Evolutionary conservation across 2,329 filamentous ascomycete species (phyloP), one percentile per base, ranked within the genome.

Genomic region (Mycocentrospora acerina): DNA sequence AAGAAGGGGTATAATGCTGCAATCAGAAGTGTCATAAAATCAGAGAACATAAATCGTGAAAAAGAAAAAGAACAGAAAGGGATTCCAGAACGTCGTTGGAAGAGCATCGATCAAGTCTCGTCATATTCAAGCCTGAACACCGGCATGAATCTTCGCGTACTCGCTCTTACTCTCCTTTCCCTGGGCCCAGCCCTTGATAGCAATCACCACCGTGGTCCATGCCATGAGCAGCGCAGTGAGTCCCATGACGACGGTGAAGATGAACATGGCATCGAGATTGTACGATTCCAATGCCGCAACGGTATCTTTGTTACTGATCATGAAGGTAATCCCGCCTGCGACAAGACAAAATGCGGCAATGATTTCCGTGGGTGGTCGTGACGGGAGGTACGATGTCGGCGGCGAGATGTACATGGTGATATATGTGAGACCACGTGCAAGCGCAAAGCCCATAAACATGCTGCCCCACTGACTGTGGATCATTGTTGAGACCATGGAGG

Each of bases 381-480:
- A 86, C 0, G 91, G 88, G 14, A 90, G 76, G 45, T 87, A 78
- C 0, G 89, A 95, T 18, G 75, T 84, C 2, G 90, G 90, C 12
- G 90, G 90, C 51, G 82, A 83, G 36, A 96, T 71, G 66, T 86
- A 97, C 42, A 88, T 69, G 27, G 90, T 69, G 4, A 93, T 67
- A 64, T 96, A 97, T 6, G 90, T 95, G 39, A 88, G 71, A 2
- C 77, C 82, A 31, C 91, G 82, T 16, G 89, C 83, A 41, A 94
- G 76, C 0, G 90, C 85, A 37, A 89, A 90, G 17, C 85, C 89
- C 31, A 88, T 78, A 36, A 97, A 78, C 51, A 97, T 77, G 57
- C 82, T 83, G 17, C 91, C 91, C 91, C 91, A 97, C 68, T 96
- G 90, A 61, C 85, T 85, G 71, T 97, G 91, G 32, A 97, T 80